These are phyloP conservation scores for Paramarasmius palmivorus DNA, from an alignment of 1,284 basidiomycete genomes.

Conservation along the genomic window DNA sequence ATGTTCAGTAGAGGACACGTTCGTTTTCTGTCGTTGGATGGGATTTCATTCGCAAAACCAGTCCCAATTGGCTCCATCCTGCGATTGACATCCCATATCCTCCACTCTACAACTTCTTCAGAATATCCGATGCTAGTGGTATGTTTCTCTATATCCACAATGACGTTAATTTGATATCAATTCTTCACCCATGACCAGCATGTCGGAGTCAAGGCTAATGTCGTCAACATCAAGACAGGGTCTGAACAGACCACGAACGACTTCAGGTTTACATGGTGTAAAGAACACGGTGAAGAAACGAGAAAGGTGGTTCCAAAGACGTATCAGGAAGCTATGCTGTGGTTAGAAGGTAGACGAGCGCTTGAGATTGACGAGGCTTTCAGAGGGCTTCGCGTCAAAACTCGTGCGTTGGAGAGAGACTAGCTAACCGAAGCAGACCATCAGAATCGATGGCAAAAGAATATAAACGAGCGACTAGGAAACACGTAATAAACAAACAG, in stretches of 20 bases:
- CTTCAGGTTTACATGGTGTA: conserved; percentile 70
- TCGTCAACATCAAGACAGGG: conserved; percentile 74
- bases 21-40: conserved; percentile 76
- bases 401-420: too few species aligned
- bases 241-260: conserved; percentile 69
- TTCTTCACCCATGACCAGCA: conserved; percentile 41
- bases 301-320: conserved; percentile 71
- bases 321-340: conserved; percentile 80
- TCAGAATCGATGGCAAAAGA: too few species aligned
- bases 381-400: conserved; percentile 36
- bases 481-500: too few species aligned
- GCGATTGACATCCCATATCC: conserved; percentile 67
- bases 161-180: conserved; percentile 19
- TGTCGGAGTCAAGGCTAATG: conserved; percentile 74
- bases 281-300: conserved; percentile 37
- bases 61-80: conserved; percentile 83
- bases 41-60: conserved; percentile 77
- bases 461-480: too few species aligned
- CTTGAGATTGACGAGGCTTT: conserved; percentile 65
- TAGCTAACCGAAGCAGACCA: too few species aligned
- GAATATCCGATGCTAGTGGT: conserved; percentile 55
- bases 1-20: conserved; percentile 71
- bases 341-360: conserved; percentile 76
- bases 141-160: conserved; percentile 22
- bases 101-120: conserved; percentile 49